These are phyloP conservation scores for Rhizophora apiculata DNA, from an alignment of 345 rosid species.

Conservation along the genomic window DNA sequence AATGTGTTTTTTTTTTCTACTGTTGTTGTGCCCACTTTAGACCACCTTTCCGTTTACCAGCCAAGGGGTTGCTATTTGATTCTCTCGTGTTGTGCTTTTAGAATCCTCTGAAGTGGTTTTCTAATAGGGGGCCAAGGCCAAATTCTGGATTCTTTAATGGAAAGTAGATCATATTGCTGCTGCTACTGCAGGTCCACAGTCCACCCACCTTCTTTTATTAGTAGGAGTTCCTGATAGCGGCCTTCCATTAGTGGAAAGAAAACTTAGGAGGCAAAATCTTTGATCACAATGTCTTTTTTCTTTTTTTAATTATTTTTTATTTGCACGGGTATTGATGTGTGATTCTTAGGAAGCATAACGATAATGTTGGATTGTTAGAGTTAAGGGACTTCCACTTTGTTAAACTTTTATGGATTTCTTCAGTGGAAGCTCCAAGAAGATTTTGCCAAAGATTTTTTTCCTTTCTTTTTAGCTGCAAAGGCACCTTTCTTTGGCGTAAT, in stretches of 20 bases:
- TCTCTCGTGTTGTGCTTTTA: too few species aligned
- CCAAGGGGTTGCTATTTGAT: too few species aligned
- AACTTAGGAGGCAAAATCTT: slow-evolving; percentile 12
- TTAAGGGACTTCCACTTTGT: slow-evolving; percentile 32
- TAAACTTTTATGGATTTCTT: slow-evolving; percentile 11
- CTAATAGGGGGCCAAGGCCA: slow-evolving; percentile 1
- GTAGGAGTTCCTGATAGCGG: slow-evolving; percentile 21
- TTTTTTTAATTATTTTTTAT: background rate
- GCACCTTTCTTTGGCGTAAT: background rate
- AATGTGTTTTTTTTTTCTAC: too few species aligned
- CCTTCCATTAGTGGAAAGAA: slow-evolving; percentile 41
- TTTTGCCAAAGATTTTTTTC: background rate
- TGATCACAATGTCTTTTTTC: background rate
- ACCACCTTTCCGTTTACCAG: too few species aligned
- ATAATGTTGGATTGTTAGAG: slow-evolving; percentile 22
- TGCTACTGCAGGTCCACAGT: slow-evolving; percentile 19
- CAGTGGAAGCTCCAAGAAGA: slow-evolving; percentile 24
- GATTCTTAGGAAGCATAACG: slow-evolving; percentile 13
- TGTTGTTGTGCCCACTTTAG: too few species aligned
- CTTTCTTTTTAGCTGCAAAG: slow-evolving; percentile 12
- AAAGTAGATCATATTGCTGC: slow-evolving; percentile 7
- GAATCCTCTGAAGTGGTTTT: background rate
- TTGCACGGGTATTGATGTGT: slow-evolving; percentile 1
- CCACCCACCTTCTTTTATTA: slow-evolving; percentile 22
- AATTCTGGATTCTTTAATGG: slow-evolving; percentile 2